Base-by-base conservation (phyloP, 768 basidiomycete species). In the Boletus speciosus region DNA sequence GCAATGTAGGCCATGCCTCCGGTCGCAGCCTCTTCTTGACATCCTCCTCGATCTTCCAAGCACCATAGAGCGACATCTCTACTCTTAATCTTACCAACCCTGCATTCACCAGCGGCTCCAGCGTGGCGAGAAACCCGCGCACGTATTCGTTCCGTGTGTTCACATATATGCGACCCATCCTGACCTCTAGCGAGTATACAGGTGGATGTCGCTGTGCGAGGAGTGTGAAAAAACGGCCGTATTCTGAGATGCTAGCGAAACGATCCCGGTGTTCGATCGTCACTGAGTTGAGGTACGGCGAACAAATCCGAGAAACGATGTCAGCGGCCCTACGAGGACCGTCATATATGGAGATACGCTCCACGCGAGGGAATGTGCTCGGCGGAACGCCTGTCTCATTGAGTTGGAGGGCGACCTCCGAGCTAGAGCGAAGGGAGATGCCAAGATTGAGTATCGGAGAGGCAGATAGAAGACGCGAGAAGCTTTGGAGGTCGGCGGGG, bases 1-100 rank as follows among this genome's bases (percentile, higher is more conserved):
- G 32, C 35, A 59, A 16, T 0, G 52, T 53, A 40, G 52, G 59
- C 59, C 59, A 60, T 6, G 51, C 49, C 39, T 59, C 59, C 0
- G 39, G 35, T 12, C 35, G 40, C 14, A 60, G 16, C 52, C n/a
- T 54, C 41, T 15, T 41, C 40, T 41, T 54, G 43, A 60, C 38
- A 21, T 43, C 52, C 35, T 59, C 52, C 16, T 46, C 52, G 7
- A 54, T 47, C 29, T 44, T 49, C 49, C 52, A 60, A 6, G 47
- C 43, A 16, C 52, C 37, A 14, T 54, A 50, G 8, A 59, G 31
- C 16, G 49, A 47, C 49, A 60, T 54, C 16, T 52, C 49, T 6
- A 60, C 49, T n/a, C 6, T 48, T 21, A 60, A 36, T 27, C 29
- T 51, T 8, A 12, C 25, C 35, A 60, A 27, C 32, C 59, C 52